Evolutionary conservation across 73 alveolate species (phyloP), one percentile per base, ranked within the genome.

Genomic region (Paramecium caudatum): DNA sequence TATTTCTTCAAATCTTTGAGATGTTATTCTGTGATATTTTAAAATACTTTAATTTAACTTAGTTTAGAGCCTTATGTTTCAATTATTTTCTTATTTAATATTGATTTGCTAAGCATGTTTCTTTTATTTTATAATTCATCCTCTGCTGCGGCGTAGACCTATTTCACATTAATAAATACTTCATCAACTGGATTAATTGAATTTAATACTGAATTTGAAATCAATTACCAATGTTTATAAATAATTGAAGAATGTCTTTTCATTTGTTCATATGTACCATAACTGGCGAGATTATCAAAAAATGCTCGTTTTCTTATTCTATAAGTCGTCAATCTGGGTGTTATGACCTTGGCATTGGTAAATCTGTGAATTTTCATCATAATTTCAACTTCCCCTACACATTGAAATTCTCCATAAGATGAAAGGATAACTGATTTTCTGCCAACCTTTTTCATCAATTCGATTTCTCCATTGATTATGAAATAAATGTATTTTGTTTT

Each of bases 211-310:
- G 55, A 8, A 27, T 39, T 8, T 23, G n/a, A 43, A n/a, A 74
- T 74, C 34, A 74, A 19, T 74, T 74, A 12, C 88, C 88, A 74
- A 74, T 74, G 88, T 2, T 74, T 74, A 41, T 41, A 74, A 45
- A 74, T 45, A 2, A 45, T 27, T 41, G 27, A 4, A 21, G 69
- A 19, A 7, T 74, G 43, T 39, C 55, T 74, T 45, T 74, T 74
- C 65, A 74, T 39, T 34, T 74, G 21, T 41, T 74, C 88, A 45
- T 41, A 74, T 8, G 47, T 21, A 10, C 43, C 39, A 74, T 74
- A 74, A 74, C 21, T 74, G 19, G 69, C 88, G 17, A 74, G 55
- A 74, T 74, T 74, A 43, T 74, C 88, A 74, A 74, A 74, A 45
- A 74, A 74, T 23, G 6, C 17, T 27, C 47, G n/a, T 45, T 43